Evolutionary conservation across 1,284 basidiomycete species (phyloP).

Genomic region (Puccinia horiana): DNA sequence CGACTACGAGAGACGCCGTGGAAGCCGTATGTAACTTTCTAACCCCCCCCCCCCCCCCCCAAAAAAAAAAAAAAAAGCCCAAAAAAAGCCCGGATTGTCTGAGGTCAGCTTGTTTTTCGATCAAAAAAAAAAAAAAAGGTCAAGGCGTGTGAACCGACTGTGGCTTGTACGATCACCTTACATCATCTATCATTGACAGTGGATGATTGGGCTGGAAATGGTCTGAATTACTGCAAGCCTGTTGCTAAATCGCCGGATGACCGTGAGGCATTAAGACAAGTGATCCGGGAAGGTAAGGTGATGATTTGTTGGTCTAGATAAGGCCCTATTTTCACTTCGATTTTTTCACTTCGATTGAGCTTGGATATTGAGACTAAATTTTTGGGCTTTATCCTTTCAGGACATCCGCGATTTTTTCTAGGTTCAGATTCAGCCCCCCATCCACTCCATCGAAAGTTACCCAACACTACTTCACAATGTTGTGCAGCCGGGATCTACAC

Average conservation of each 20-base stretch:
- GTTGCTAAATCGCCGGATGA: conserved; percentile 96
- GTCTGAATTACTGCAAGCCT: conserved; percentile 96
- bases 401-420: conserved; percentile 94
- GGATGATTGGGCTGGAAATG: conserved; percentile 95
- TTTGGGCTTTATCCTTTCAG: conserved; percentile 59
- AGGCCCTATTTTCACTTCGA: neutral
- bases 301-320: neutral
- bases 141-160: conserved; percentile 78
- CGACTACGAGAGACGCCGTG: conserved; percentile 94
- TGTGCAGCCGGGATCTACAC: conserved; percentile 48
- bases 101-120: no score
- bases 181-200: conserved; percentile 94
- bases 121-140: no score
- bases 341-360: neutral
- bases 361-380: neutral
- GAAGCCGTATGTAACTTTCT: conserved; percentile 63
- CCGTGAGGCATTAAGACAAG: conserved; percentile 76
- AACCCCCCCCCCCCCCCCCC: no score
- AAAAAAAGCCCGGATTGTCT: no score
- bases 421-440: conserved; percentile 98
- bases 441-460: conserved; percentile 75
- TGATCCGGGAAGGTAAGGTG: conserved; percentile 73
- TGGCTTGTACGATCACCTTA: conserved; percentile 94
- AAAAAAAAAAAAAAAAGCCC: neutral
- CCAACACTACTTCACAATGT: neutral